phyloP scores from a whole-genome alignment of 192 early-diverging fungal species.

The Dissophora ornata region DNA sequence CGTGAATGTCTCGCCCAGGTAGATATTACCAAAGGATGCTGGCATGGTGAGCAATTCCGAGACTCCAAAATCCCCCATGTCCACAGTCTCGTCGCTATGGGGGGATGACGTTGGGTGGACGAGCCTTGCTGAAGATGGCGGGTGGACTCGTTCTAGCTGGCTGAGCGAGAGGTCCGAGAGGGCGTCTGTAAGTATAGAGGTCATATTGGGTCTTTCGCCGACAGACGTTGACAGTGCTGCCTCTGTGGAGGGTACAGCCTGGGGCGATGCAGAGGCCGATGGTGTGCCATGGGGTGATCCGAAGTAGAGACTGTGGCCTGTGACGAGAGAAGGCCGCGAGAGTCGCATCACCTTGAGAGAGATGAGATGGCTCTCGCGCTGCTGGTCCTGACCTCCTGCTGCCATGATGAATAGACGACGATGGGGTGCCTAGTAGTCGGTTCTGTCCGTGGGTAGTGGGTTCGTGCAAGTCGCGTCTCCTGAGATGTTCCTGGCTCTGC shows the following conservation, averaged over 20 bases:
- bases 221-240: not conserved
- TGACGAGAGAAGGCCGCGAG: constrained; percentile 77
- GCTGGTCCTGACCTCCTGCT: constrained; percentile 39
- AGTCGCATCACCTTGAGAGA: constrained; percentile 94
- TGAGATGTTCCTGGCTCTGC: no score
- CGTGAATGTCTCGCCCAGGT: constrained; percentile 92
- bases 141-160: constrained; percentile 51
- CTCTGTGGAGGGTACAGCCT: not conserved
- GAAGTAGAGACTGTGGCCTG: constrained; percentile 58
- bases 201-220: constrained; percentile 53
- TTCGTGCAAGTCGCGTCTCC: no score
- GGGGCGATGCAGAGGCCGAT: constrained; percentile 38
- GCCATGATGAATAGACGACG: constrained; percentile 31
- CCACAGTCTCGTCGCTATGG: constrained; percentile 11
- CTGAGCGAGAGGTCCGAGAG: constrained; percentile 50
- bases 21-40: constrained; percentile 90
- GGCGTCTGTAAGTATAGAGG: constrained; percentile 54
- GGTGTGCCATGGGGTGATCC: constrained; percentile 28
- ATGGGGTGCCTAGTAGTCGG: not conserved
- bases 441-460: no score
- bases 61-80: constrained; percentile 71
- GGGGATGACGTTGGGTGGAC: constrained; percentile 12
- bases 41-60: constrained; percentile 83
- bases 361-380: constrained; percentile 72
- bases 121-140: constrained; percentile 15